Percentiles rank a stretch among this genome's conserved stretches.
Evolutionary conservation across 768 basidiomycete species (phyloP).

Genomic region (Mycena floridula): DNA sequence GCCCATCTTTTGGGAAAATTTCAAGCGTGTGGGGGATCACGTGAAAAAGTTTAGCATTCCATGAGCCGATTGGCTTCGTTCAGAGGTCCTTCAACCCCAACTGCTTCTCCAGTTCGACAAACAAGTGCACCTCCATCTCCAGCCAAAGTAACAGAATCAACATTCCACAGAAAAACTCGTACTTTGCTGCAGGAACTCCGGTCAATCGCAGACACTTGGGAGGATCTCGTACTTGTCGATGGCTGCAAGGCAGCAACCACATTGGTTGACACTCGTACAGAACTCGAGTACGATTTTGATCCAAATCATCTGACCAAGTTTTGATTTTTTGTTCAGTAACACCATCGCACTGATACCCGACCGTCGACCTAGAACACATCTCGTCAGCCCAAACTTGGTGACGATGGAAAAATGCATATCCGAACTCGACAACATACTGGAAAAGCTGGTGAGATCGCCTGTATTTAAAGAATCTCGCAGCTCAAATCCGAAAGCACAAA

Average conservation of each 20-base stretch:
- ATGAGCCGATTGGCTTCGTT: constrained; percentile 65
- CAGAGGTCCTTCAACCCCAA: constrained; percentile 72
- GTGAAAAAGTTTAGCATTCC: too few species aligned
- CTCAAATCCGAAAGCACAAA: constrained; percentile 34
- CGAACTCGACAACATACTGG: constrained; percentile 51
- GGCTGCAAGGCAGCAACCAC: constrained; percentile 70
- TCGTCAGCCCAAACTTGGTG: constrained; percentile 61
- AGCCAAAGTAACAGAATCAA: constrained; percentile 58
- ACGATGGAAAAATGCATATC: constrained; percentile 61
- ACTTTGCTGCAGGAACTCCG: constrained; percentile 64
- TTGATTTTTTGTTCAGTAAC: too few species aligned
- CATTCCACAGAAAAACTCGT: constrained; percentile 75
- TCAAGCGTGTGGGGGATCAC: too few species aligned
- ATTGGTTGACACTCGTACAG: constrained; percentile 74
- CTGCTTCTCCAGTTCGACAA: constrained; percentile 52
- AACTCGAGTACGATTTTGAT: constrained; percentile 89
- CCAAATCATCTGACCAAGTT: constrained; percentile 5
- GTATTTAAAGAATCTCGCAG: neutral
- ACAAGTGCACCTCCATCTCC: constrained; percentile 36
- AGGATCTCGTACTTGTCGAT: constrained; percentile 74
- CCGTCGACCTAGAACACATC: constrained; percentile 46
- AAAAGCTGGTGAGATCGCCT: constrained; percentile 53
- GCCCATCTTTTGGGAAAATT: constrained; percentile 44
- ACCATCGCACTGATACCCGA: constrained; percentile 50
- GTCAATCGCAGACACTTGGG: constrained; percentile 65